Conservation (phyloP, 225 moss, liverwort and hornwort species). For the Anthoceros angustus region DNA sequence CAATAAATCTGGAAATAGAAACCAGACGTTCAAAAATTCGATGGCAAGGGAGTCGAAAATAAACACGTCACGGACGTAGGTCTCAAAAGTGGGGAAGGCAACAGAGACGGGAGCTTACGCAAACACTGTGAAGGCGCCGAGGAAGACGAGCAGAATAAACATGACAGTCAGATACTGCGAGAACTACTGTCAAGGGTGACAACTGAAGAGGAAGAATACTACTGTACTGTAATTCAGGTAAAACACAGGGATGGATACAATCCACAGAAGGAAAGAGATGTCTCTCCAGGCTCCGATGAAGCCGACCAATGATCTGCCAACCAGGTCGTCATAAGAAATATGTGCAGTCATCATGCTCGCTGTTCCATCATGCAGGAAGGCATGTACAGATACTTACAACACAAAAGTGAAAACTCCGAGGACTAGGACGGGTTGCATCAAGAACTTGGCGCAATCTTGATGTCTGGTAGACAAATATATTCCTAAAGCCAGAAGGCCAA, state of each 20-base stretch:
- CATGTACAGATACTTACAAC: background rate
- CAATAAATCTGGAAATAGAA: background rate
- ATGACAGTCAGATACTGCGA: background rate
- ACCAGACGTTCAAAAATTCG: background rate
- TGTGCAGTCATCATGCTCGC: background rate
- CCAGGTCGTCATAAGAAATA: background rate
- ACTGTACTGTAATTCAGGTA: background rate
- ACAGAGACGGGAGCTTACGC: background rate
- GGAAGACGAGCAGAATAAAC: background rate
- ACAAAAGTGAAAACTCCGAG: background rate
- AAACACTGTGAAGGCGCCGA: background rate
- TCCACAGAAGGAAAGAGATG: background rate
- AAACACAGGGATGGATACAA: background rate
- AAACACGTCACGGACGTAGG: background rate
- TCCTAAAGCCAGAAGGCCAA: background rate
- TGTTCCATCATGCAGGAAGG: background rate
- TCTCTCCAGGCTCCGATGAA: constrained; percentile 3
- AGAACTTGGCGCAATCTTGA: background rate
- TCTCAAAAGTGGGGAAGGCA: background rate
- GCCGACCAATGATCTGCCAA: background rate
- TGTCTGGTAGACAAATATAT: background rate
- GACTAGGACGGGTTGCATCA: background rate
- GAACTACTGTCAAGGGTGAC: background rate
- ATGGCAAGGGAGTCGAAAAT: background rate
- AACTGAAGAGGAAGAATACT: background rate